Conservation (phyloP, 2,329 filamentous ascomycete species). For the Verticillium alfalfae region DNA sequence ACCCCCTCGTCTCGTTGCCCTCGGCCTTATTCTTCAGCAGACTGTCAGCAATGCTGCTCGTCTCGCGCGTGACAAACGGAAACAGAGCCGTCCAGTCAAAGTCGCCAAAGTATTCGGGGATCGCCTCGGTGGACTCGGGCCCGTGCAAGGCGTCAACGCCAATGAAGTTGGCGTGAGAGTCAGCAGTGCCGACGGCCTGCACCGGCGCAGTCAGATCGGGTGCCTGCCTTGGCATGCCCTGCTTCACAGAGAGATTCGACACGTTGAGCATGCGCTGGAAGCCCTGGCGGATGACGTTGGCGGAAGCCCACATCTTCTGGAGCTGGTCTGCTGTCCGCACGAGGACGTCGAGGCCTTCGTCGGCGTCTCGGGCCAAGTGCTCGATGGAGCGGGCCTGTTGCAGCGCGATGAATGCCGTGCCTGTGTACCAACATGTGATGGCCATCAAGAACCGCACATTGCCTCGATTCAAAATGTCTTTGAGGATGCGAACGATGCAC, state of each 20-base stretch:
- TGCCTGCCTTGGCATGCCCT: not conserved
- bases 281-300: constrained; percentile 24
- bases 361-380: constrained; percentile 20
- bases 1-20: constrained; percentile 11
- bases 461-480: constrained; percentile 30
- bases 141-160: not conserved
- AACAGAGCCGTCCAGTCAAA: constrained; percentile 27
- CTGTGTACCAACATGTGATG: constrained; percentile 36
- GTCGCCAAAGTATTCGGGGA: constrained; percentile 1
- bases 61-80: constrained; percentile 24
- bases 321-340: constrained; percentile 24
- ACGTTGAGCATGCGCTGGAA: constrained; percentile 19
- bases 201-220: not conserved
- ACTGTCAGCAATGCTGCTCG: constrained; percentile 19
- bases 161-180: not conserved
- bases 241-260: not conserved
- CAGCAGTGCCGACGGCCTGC: too few relatives aligned
- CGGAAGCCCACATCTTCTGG: constrained; percentile 27
- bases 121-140: not conserved
- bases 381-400: constrained; percentile 29
- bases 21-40: constrained; percentile 15
- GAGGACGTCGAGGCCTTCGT: constrained; percentile 25
- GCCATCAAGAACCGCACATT: constrained; percentile 33
- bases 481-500: constrained; percentile 28
- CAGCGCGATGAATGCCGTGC: constrained; percentile 32